These are phyloP conservation scores for Obelidium mucronatum DNA, from an alignment of 192 early-diverging fungal genomes.

Conservation along the genomic window DNA sequence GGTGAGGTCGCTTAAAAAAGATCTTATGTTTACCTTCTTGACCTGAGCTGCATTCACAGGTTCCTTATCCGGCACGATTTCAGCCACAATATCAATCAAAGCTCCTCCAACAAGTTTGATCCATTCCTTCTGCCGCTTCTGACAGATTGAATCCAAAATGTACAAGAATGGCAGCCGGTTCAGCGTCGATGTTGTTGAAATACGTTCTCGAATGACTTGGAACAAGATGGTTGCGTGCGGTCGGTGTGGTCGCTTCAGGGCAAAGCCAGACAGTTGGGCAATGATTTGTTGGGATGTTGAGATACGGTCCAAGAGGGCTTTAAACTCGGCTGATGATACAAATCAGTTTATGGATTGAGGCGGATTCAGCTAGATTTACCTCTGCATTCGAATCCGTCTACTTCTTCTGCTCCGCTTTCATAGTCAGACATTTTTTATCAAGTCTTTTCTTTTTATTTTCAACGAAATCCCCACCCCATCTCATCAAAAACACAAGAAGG, in stretches of 20 bases:
- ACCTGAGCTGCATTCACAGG: conserved; percentile 17
- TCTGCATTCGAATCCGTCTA: conserved; percentile 25
- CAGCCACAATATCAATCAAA: conserved; percentile 36
- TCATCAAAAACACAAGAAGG: not conserved
- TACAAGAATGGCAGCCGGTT: conserved; percentile 56
- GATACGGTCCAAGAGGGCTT: conserved; percentile 56
- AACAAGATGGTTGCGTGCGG: conserved; percentile 22
- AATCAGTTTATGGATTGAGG: not conserved
- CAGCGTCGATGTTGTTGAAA: conserved; percentile 46
- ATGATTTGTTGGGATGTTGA: conserved; percentile 53
- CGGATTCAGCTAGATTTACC: not conserved
- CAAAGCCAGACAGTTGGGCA: conserved; percentile 50
- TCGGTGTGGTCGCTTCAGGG: conserved; percentile 33
- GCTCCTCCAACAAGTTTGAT: conserved; percentile 44
- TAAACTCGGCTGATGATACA: conserved; percentile 38
- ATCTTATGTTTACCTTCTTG: not conserved
- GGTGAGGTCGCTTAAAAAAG: not conserved
- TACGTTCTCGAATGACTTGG: conserved; percentile 56
- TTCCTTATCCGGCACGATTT: conserved; percentile 46
- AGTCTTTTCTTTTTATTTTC: not conserved
- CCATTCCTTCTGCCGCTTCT: conserved; percentile 32
- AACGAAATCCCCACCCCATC: not conserved
- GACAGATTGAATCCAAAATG: conserved; percentile 55
- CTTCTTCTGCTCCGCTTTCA: not conserved
- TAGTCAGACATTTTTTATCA: not conserved